Evolutionary conservation across 306 rosid species (phyloP), one percentile per base, ranked within the genome.

Genomic region (Cucurbita moschata): DNA sequence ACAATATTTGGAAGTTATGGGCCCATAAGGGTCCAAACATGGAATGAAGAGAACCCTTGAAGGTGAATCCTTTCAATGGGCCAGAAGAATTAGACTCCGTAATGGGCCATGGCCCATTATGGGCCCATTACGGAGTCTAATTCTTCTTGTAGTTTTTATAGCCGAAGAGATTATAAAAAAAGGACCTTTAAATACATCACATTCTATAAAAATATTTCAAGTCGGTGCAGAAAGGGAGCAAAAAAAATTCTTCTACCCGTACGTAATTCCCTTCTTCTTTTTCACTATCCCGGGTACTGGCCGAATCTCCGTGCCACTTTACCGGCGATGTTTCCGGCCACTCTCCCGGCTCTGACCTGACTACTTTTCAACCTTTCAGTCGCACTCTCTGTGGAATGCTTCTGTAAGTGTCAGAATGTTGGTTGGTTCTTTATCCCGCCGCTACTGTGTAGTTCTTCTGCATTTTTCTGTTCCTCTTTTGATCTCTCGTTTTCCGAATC

Each of bases 211-310:
- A 46, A 63, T 7, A 60, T 71, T 86, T 78, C 66, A 46, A 77
- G 85, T 79, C 79, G 90, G 87, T 79, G 85, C 50, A 74, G 73
- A 23, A 75, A 67, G 74, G 18, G 74, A 75, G 55, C 70, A 11
- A 16, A 21, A 13, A 51, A 4, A 49, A 38, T 61, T 43, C 78
- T 58, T 43, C 23, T 40, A 43, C 68, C 10, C 38, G 66, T 40
- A 26, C 35, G 67, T 43, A 26, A 19, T 7, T 11, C 21, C 9
- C 65, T 43, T 39, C 54, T 50, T 40, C 18, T 44, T 13, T n/a
- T 55, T 64, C 56, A 12, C 53, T 19, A 52, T 58, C 56, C 68
- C 23, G 51, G 14, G 14, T 14, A 12, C 53, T 15, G 57, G 38
- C 37, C 7, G 49, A 16, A 39, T 63, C 70, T 38, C 69, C 69